Base-by-base conservation (phyloP, 306 rosid genomes). In the Clitoria ternatea region DNA sequence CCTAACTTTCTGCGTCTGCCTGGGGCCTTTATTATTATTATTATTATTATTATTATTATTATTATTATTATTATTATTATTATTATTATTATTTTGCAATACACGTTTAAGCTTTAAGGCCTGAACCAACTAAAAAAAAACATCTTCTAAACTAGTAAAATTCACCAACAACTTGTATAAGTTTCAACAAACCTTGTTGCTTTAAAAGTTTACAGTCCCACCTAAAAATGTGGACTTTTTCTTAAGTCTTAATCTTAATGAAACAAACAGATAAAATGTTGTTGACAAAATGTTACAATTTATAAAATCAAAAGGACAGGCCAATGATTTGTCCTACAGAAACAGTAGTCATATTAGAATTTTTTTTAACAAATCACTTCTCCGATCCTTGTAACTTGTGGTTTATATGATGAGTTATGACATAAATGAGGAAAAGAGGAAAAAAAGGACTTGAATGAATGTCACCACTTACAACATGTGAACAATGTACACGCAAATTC, bases 401-500 rank as follows among this genome's bases (percentile, higher is more conserved):
- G 4, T 35, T 54, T 30, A 44, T 40, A 14, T 1, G 17, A 23
- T 11, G 40, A 20, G 42, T 20, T 33, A 4, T 42, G 56, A 3
- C 50, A 14, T 67, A 60, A 48, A 1, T 6, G 23, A 13, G 19
- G 19, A 3, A 10, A 7, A 22, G 5, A 4, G 32, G 8, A 35
- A 33, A 52, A 6, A 36, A 5, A 49, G 43, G 36, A 72, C 30
- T 57, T 20, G 27, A 29, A 54, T 61, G 27, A 70, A 66, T 52
- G 35, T 26, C 45, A 70, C n/a, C 56, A 42, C 40, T 59, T 66
- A 20, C 74, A 66, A 27, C 55, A 61, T 10, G 40, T 65, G 66
- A 69, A 27, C 44, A 80, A 39, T 62, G 74, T 66, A 78, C 70
- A 84, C n/a, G 20, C 80, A 74, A 60, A 68, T 53, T 55, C 66